A percentile compares a stretch with the other conserved stretches of the same genome.
Conservation (phyloP, 2,329 filamentous ascomycete species). For the Fusarium guadeloupense region DNA sequence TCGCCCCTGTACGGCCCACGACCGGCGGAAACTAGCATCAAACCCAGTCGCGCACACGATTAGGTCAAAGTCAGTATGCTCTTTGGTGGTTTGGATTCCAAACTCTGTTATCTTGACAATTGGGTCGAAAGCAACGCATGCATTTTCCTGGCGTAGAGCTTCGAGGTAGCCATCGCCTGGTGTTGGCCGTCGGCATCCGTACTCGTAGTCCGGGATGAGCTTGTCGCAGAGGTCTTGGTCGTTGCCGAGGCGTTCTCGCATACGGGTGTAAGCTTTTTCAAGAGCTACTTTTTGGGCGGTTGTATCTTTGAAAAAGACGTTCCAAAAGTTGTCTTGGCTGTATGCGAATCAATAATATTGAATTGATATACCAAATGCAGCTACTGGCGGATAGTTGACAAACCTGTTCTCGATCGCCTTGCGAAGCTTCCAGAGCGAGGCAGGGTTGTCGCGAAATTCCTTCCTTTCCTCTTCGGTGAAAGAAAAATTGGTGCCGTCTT, state of each 20-base stretch:
- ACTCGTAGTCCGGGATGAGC: constrained; percentile 32
- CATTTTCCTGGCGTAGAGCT: constrained; percentile 23
- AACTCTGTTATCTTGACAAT: constrained; percentile 10
- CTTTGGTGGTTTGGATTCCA: constrained; percentile 3
- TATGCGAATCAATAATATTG: background rate
- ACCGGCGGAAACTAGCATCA: constrained; percentile 20
- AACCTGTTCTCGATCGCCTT: constrained; percentile 48
- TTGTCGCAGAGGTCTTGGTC: constrained; percentile 15
- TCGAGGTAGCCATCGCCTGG: constrained; percentile 41
- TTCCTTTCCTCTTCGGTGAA: constrained; percentile 50
- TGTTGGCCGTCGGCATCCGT: constrained; percentile 38
- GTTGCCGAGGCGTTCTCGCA: constrained; percentile 11
- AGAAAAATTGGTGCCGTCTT: constrained; percentile 25
- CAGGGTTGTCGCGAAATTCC: constrained; percentile 50
- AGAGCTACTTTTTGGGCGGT: background rate
- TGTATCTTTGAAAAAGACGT: constrained; percentile 2
- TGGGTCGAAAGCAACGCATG: constrained; percentile 5
- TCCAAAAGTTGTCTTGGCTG: background rate
- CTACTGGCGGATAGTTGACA: background rate
- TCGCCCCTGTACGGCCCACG: background rate
- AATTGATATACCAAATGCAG: background rate
- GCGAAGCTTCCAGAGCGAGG: constrained; percentile 50
- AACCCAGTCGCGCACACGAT: constrained; percentile 28
- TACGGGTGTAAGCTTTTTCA: constrained; percentile 1
- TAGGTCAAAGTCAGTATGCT: constrained; percentile 9